Percentiles rank a stretch among this genome's conserved stretches.
Evolutionary conservation across 2,329 filamentous ascomycete species (phyloP).

Genomic region (Alternaria viburni): DNA sequence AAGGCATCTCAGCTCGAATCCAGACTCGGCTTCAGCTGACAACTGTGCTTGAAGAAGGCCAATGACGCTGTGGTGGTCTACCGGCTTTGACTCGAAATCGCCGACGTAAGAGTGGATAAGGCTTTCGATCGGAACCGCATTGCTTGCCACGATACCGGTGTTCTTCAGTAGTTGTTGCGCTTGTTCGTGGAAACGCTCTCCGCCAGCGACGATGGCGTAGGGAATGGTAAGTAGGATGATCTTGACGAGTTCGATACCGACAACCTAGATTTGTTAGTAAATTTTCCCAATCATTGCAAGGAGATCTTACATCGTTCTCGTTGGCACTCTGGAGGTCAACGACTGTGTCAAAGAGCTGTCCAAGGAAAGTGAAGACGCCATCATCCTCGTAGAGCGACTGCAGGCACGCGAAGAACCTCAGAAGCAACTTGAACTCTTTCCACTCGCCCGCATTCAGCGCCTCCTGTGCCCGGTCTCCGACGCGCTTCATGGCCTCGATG

Average conservation of each 20-base stretch:
- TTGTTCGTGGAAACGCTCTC: slow-evolving; percentile 62
- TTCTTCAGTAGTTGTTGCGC: slow-evolving; percentile 85
- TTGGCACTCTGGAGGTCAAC: slow-evolving; percentile 91
- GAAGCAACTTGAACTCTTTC: slow-evolving; percentile 87
- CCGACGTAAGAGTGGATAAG: slow-evolving; percentile 84
- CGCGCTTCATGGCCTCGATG: slow-evolving; percentile 70
- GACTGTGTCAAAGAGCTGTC: slow-evolving; percentile 90
- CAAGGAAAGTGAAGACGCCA: slow-evolving; percentile 82
- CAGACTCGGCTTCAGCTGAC: slow-evolving; percentile 73
- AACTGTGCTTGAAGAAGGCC: slow-evolving; percentile 86
- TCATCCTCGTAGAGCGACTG: slow-evolving; percentile 82
- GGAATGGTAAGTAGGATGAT: slow-evolving; percentile 95
- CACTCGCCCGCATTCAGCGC: slow-evolving; percentile 77
- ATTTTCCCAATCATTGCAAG: neutral
- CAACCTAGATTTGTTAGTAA: slow-evolving; percentile 50
- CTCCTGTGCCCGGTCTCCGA: slow-evolving; percentile 67
- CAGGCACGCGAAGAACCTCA: slow-evolving; percentile 88
- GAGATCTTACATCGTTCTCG: slow-evolving; percentile 79
- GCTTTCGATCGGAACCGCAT: slow-evolving; percentile 82
- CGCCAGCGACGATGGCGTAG: slow-evolving; percentile 68
- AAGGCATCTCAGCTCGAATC: slow-evolving; percentile 75
- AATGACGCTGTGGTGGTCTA: slow-evolving; percentile 73
- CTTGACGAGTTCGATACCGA: slow-evolving; percentile 87
- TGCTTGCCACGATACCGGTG: slow-evolving; percentile 91
- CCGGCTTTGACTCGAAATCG: slow-evolving; percentile 67